Evolutionary conservation across 1,284 basidiomycete species (phyloP).

Genomic region (Leccinum pachyderme): DNA sequence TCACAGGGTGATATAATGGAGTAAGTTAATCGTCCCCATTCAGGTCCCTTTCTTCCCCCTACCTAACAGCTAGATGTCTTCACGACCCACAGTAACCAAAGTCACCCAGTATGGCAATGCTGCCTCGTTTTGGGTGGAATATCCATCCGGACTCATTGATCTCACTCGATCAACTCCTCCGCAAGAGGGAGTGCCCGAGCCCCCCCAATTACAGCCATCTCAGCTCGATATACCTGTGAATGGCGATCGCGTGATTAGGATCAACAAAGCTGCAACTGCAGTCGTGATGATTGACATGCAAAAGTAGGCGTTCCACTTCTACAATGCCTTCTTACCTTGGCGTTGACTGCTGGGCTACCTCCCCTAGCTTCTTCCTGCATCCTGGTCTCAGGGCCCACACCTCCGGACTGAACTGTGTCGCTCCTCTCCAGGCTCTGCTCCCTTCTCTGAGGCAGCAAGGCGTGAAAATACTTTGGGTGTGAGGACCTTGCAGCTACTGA

Average conservation of each 20-base stretch:
- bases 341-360: conserved; percentile 4
- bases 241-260: conserved; percentile 48
- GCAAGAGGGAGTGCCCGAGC: conserved; percentile 17
- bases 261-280: conserved; percentile 50
- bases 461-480: conserved; percentile 68
- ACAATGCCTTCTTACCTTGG: not conserved
- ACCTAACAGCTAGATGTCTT: conserved; percentile 40
- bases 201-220: conserved; percentile 35
- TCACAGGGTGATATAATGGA: conserved; percentile 9
- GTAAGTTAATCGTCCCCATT: not conserved
- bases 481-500: conserved; percentile 21
- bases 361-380: conserved; percentile 60
- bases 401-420: conserved; percentile 56
- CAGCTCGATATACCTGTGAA: conserved; percentile 57
- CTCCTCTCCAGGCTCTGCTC: conserved; percentile 51
- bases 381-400: conserved; percentile 57
- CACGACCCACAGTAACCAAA: conserved; percentile 43
- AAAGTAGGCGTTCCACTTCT: conserved; percentile 55
- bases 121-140: conserved; percentile 66
- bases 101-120: conserved; percentile 54
- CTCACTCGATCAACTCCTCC: conserved; percentile 48
- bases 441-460: conserved; percentile 51
- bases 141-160: conserved; percentile 61
- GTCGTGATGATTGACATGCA: conserved; percentile 72
- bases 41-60: conserved; percentile 25